These are phyloP conservation scores for Backusella australiensis DNA, from an alignment of 192 early-diverging fungal genomes.

Conservation along the genomic window DNA sequence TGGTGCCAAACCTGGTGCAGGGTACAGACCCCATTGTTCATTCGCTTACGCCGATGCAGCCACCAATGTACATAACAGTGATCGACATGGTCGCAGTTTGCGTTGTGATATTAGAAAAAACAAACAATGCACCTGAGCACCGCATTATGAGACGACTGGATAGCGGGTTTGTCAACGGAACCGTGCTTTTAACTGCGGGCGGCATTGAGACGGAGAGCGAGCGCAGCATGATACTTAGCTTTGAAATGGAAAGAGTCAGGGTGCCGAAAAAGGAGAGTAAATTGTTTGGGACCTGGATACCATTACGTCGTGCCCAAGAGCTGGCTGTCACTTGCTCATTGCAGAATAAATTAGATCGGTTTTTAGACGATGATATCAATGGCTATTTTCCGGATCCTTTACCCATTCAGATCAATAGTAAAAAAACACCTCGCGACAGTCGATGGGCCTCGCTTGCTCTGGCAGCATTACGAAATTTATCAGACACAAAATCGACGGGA, in stretches of 20 bases:
- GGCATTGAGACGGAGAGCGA: constrained; percentile 84
- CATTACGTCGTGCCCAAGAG: constrained; percentile 78
- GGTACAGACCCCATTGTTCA: constrained; percentile 3
- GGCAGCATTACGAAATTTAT: constrained; percentile 19
- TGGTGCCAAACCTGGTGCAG: neutral
- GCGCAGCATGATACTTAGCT: constrained; percentile 78
- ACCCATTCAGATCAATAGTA: constrained; percentile 38
- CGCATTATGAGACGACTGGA: constrained; percentile 78
- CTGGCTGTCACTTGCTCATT: constrained; percentile 81
- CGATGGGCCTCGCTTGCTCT: constrained; percentile 25
- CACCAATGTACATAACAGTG: constrained; percentile 49
- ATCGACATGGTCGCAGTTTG: constrained; percentile 52
- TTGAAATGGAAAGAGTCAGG: constrained; percentile 79
- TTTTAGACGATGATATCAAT: constrained; percentile 75
- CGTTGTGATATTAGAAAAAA: constrained; percentile 35
- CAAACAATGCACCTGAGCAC: constrained; percentile 49
- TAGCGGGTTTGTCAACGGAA: constrained; percentile 84
- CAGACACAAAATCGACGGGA: constrained; percentile 2
- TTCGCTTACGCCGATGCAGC: constrained; percentile 20
- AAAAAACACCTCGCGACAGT: constrained; percentile 16
- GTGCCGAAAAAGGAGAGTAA: constrained; percentile 65
- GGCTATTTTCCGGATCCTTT: constrained; percentile 62
- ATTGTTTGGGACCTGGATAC: constrained; percentile 92
- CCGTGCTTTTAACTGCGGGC: constrained; percentile 80
- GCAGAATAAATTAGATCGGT: constrained; percentile 68